These are phyloP conservation scores for Corynespora cassiicola DNA, from an alignment of 2,329 filamentous ascomycete species.

Conservation along the genomic window DNA sequence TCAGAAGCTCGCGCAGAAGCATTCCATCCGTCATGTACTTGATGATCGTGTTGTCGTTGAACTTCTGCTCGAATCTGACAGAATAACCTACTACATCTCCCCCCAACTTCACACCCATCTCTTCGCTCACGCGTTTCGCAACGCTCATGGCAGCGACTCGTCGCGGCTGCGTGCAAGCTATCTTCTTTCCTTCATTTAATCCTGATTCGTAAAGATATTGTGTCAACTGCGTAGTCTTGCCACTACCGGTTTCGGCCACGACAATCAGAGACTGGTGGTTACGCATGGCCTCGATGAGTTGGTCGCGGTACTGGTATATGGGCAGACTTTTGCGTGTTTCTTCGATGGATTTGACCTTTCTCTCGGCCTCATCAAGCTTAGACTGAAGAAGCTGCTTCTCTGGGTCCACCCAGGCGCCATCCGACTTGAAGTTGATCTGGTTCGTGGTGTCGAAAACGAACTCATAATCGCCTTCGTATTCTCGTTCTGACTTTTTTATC, in stretches of 20 bases:
- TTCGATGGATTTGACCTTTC: constrained; percentile 85
- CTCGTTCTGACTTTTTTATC: constrained; percentile 69
- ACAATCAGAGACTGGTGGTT: constrained; percentile 89
- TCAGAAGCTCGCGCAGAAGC: constrained; percentile 87
- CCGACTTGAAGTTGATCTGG: constrained; percentile 83
- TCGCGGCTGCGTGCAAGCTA: constrained; percentile 92
- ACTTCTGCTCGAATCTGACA: constrained; percentile 93
- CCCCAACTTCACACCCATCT: constrained; percentile 88
- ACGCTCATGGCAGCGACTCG: constrained; percentile 98
- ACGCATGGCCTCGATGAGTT: constrained; percentile 85
- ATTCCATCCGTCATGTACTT: constrained; percentile 99
- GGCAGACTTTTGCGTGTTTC: constrained; percentile 90
- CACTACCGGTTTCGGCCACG: constrained; percentile 91
- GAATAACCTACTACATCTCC: constrained; percentile 94
- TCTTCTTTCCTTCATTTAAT: constrained; percentile 80
- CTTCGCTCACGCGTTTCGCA: constrained; percentile 92
- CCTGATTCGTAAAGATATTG: constrained; percentile 94
- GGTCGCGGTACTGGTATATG: constrained; percentile 85
- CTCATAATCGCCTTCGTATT: constrained; percentile 84
- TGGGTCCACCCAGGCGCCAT: constrained; percentile 75
- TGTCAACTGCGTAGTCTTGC: constrained; percentile 94
- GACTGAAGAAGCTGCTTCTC: constrained; percentile 81
- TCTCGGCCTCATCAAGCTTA: constrained; percentile 86
- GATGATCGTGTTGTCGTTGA: constrained; percentile 86
- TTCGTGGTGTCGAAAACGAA: constrained; percentile 92